Evolutionary conservation across 768 basidiomycete species (phyloP), one percentile per base, ranked within the genome.

Genomic region (Naganishia randhawae): DNA sequence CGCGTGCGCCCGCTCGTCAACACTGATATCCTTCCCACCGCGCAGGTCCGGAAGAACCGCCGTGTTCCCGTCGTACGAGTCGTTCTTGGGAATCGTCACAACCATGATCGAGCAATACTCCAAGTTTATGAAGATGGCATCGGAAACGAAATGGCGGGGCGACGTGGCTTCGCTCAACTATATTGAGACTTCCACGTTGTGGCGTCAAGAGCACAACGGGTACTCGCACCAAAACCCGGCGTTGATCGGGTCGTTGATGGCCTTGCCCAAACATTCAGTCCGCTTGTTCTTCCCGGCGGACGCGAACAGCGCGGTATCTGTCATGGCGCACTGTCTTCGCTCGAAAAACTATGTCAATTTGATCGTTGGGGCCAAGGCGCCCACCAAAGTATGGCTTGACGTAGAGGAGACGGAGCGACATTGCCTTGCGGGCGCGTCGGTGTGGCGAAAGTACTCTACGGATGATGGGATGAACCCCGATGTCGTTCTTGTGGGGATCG

Each of bases 301-400:
- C 73, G 89, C 90, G 14, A 93, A 94, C 77, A 89, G 89, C 74
- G 87, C 89, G 81, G 81, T 93, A 70, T 89, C 87, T 39, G 91
- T 90, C 27, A 84, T 94, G 65, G 85, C 88, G 3, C 92, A 94
- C 78, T 92, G 90, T 73, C 78, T 94, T 75, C 81, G 88, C 57
- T 86, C 90, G 27, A 91, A 89, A 82, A 88, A 91, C 79, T 92
- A 75, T 62, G 72, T 76, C 72, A 76, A 72, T 63, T 65, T 78
- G 68, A 89, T 96, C 84, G 90, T 93, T 39, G 91, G 91, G 29
- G 89, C 88, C 78, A 94, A 93, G 81, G 88, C 88, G 66, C 76
- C 77, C 9, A 76, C 75, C 9, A 65, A 57, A 19, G 86, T 88
- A n/a, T 91, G 88, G 87, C 77, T 92, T 32, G 85, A 83, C 32